Evolutionary conservation across 176 grass and related monocot genomes (phyloP), one percentile per base, ranked within the genome.

Genomic region (Carex kokanica): DNA sequence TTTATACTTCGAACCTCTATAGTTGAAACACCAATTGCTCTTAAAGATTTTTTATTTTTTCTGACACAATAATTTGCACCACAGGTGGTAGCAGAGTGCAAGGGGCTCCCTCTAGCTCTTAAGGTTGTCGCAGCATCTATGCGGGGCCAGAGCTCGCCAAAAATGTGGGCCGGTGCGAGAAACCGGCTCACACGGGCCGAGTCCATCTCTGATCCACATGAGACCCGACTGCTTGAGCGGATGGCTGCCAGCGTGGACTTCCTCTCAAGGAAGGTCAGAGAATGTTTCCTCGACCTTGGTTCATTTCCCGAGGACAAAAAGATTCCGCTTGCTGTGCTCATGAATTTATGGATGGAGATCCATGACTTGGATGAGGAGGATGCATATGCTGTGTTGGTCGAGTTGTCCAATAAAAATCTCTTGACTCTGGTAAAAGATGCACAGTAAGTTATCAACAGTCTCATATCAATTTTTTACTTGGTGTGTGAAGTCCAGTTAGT

Each of bases 301-400:
- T 95, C 91, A 75, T 99, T 99, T 78, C 93, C 93, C 20, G 97
- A 99, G 85, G 97, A 99, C 81, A 99, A 95, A 86, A 99, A 91
- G 80, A 99, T 99, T 81, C 93, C 93, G 54, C 88, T 99, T 12
- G 93, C 95, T 71, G 91, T 93, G 63, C 74, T 99, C 63, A 96
- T 99, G 72, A 93, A 93, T 68, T 87, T 99, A 49, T 99, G 97
- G 97, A 93, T 99, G 93, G 97, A 99, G 80, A 86, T 92, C 79
- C 93, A 95, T 88, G 97, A 96, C 82, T 85, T 99, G 84, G 93
- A 96, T 34, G 83, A 96, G 69, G 84, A 92, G 31, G 97, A 99
- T 86, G 97, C 97, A 78, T 99, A 93, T 18, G 91, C 89, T 38
- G 88, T 92, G 78, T 88, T 99, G 43, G 87, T 96, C 78, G 93